Percentiles rank a stretch among this genome's conserved stretches.
phyloP scores from a whole-genome alignment of 257 asterid species.

The Primulina huaijiensis region DNA sequence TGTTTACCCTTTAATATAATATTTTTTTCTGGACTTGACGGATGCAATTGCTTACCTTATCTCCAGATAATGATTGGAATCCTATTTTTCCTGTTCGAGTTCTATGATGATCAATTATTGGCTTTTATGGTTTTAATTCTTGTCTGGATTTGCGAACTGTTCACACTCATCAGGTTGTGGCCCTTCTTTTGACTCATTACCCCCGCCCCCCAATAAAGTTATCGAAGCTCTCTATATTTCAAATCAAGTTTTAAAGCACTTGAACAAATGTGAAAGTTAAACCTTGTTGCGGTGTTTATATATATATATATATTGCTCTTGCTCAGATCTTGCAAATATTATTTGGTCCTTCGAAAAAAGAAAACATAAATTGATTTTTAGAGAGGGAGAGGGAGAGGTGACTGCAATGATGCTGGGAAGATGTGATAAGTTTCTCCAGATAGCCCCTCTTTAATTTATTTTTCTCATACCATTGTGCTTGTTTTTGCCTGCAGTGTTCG shows the following conservation, averaged over 20 bases:
- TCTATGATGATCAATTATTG: slow-evolving; percentile 93
- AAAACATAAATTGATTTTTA: background rate
- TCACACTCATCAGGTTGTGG: slow-evolving; percentile 90
- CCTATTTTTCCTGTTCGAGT: slow-evolving; percentile 94
- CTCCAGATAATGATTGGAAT: slow-evolving; percentile 98
- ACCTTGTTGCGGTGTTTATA: too few species aligned
- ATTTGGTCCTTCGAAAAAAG: background rate
- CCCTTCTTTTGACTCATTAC: slow-evolving; percentile 28
- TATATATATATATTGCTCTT: background rate
- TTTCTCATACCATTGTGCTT: slow-evolving; percentile 34
- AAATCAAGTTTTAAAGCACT: too few species aligned
- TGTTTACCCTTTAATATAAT: slow-evolving; percentile 15
- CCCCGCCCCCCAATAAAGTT: background rate
- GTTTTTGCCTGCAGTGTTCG: slow-evolving; percentile 82
- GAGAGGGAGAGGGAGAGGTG: background rate
- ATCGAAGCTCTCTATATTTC: too few species aligned
- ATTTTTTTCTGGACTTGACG: slow-evolving; percentile 15
- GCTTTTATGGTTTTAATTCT: slow-evolving; percentile 98
- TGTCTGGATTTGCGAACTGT: slow-evolving; percentile 98
- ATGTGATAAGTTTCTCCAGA: background rate
- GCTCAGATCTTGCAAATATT: background rate
- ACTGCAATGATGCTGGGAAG: background rate
- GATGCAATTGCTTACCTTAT: slow-evolving; percentile 23
- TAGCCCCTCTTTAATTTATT: background rate
- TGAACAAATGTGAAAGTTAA: too few species aligned